Evolutionary conservation across 176 grass and related monocot species (phyloP), one percentile per base, ranked within the genome.

Genomic region (Zizania latifolia): DNA sequence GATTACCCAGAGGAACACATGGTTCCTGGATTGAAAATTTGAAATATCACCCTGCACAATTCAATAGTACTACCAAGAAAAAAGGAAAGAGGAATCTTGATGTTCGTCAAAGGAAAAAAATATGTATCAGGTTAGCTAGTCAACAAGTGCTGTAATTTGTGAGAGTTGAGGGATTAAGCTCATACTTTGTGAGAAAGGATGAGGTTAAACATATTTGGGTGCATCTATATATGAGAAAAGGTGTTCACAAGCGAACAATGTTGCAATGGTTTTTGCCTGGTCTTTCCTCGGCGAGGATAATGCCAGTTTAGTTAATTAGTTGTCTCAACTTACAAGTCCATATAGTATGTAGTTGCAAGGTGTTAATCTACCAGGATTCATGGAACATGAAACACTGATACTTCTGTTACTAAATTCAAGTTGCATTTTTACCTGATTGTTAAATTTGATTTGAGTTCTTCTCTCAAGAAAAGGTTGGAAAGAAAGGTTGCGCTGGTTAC

Each of bases 401-500:
- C 26, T 36, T 39, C 15, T 83, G 38, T 23, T 35, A 35, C 19
- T 13, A 3, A 28, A 45, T 24, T 1, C 4, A 14, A 10, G 22
- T 5, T 32, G 29, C 2, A 6, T 43, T 40, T 31, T 30, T 58
- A 8, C 3, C 12, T 59, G 43, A 26, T 38, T 48, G 16, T 8
- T 63, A 4, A 36, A 14, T 46, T 57, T 77, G 30, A 77, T n/a
- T 8, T 5, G 8, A 4, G 55, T 37, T 32, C 27, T 81, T 68
- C 6, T 58, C 30, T 45, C 16, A 62, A n/a, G 13, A 33, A 40
- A 65, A 97, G 94, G 58, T 58, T 93, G 71, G 81, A 89, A 79
- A 83, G 90, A 4, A 93, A 97, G 83, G 91, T 91, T 7, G 88
- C 84, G 16, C 82, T 97, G 36, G 83, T 97, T n/a, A 97, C 94